A percentile compares a stretch with the other conserved stretches of the same genome.
Conservation (phyloP, 2,329 filamentous ascomycete genomes). For the Aspergillus spinulosporus region DNA sequence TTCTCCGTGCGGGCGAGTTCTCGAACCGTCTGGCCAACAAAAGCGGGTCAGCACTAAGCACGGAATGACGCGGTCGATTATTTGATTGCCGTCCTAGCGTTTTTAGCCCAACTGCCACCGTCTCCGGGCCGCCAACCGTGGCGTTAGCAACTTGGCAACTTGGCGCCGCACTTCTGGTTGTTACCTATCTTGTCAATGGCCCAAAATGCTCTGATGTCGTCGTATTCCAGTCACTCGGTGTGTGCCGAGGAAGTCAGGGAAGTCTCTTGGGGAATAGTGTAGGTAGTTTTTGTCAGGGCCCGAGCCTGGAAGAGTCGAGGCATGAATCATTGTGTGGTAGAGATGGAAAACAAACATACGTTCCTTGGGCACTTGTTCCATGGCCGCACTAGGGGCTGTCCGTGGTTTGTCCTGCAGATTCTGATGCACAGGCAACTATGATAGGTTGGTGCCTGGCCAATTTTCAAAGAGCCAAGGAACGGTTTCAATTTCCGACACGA, state of each 20-base stretch:
- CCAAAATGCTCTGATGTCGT: neutral
- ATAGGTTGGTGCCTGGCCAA: neutral
- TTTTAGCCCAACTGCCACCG: constrained; percentile 11
- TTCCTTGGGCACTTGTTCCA: constrained; percentile 20
- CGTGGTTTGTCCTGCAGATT: neutral
- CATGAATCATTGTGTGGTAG: neutral
- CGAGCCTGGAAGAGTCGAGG: neutral
- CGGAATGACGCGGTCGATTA: neutral
- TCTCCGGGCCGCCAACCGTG: neutral
- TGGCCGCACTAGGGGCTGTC: constrained; percentile 17
- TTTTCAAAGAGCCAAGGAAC: neutral
- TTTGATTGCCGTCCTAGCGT: constrained; percentile 8
- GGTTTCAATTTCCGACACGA: neutral
- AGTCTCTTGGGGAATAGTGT: too few relatives aligned
- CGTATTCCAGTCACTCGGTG: neutral
- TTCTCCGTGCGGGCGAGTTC: neutral
- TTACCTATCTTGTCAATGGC: too few relatives aligned
- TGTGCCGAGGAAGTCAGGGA: too few relatives aligned
- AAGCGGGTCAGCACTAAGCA: constrained; percentile 6
- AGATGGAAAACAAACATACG: constrained; percentile 20
- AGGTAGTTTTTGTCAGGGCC: neutral
- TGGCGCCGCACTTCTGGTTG: too few relatives aligned
- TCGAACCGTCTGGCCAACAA: constrained; percentile 7
- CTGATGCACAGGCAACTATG: neutral
- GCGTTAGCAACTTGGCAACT: neutral